A percentile compares a stretch with the other conserved stretches of the same genome.
These are phyloP conservation scores for Thymus mandschuricus DNA, from an alignment of 257 asterid genomes.

Conservation along the genomic window DNA sequence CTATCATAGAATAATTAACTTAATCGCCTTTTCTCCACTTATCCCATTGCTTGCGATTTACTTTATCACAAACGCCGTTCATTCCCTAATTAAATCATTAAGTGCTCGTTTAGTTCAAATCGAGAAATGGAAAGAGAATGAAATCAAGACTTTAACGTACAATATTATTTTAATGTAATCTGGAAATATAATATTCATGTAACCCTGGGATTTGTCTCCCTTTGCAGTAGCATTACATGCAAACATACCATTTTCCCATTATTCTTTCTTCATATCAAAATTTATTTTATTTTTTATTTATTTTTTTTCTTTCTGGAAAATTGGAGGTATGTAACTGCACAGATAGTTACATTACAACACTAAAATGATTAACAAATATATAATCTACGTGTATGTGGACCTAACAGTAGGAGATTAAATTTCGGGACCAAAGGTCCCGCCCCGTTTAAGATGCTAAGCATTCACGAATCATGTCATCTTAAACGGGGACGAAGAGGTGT, in stretches of 20 bases:
- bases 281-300: too few relatives aligned
- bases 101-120: too few relatives aligned
- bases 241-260: not conserved
- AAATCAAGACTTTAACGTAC: not conserved
- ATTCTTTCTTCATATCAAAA: not conserved
- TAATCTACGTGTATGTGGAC: too few relatives aligned
- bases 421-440: too few relatives aligned
- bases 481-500: not conserved
- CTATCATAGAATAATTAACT: conserved; percentile 22
- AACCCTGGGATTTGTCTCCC: not conserved
- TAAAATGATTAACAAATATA: too few relatives aligned
- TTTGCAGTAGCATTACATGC: conserved; percentile 1
- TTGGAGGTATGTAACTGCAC: not conserved
- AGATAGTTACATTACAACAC: not conserved
- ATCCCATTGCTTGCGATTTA: conserved; percentile 13
- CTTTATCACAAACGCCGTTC: not conserved
- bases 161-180: not conserved
- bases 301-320: not conserved
- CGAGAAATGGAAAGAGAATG: too few relatives aligned
- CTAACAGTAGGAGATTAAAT: too few relatives aligned
- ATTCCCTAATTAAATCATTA: not conserved
- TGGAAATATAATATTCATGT: not conserved
- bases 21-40: conserved; percentile 27
- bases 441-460: too few relatives aligned
- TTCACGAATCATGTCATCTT: too few relatives aligned